Percentiles rank a stretch among this genome's conserved stretches.
Conservation (phyloP, 257 asterid genomes). For the Anisodus acutangulus region DNA sequence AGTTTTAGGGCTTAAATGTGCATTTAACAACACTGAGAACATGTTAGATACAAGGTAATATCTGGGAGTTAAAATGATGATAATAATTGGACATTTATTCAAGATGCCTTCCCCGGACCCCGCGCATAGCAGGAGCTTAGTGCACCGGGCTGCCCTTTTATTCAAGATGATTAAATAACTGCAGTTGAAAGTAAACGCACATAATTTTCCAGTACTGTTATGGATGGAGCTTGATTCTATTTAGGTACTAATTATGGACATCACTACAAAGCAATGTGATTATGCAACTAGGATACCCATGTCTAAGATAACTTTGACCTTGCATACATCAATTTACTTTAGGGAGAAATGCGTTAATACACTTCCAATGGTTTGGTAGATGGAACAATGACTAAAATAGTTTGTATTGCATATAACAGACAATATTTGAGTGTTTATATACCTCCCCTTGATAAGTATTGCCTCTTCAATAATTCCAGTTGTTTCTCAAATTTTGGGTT, state of each 20-base stretch:
- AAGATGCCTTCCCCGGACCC: too few relatives aligned
- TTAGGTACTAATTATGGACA: not conserved
- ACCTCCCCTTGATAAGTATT: too few relatives aligned
- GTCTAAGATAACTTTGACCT: not conserved
- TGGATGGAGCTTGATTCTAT: not conserved
- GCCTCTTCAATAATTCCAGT: too few relatives aligned
- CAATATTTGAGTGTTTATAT: too few relatives aligned
- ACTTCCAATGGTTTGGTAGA: not conserved
- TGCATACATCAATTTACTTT: not conserved
- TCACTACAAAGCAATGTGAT: not conserved
- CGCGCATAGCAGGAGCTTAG: too few relatives aligned
- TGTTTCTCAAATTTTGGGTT: too few relatives aligned
- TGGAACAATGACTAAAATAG: too few relatives aligned
- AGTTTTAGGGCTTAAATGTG: not conserved
- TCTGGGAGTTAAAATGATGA: conserved; percentile 27
- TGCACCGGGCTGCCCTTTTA: not conserved
- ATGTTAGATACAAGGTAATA: not conserved
- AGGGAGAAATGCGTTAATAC: not conserved
- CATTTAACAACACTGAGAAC: not conserved
- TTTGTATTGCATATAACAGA: too few relatives aligned
- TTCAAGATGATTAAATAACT: not conserved
- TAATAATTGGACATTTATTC: not conserved
- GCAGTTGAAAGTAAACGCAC: not conserved
- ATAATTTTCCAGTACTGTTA: conserved; percentile 1
- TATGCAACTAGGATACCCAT: not conserved